These are phyloP conservation scores for Bacidia gigantensis DNA, from an alignment of 495 filamentous ascomycete species.

Conservation along the genomic window DNA sequence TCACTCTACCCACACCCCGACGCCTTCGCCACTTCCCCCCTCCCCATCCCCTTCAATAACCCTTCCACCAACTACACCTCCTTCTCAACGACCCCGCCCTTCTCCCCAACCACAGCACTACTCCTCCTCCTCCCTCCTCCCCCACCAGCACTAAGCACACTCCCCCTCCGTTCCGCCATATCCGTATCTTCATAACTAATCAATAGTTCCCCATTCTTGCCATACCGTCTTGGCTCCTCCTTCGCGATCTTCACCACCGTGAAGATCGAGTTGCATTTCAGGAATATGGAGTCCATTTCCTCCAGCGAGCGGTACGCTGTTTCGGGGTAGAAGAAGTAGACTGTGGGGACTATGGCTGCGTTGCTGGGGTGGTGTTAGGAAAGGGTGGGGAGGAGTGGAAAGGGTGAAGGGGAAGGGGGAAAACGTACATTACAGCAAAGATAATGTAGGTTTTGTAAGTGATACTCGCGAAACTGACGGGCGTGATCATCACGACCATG, in stretches of 20 bases:
- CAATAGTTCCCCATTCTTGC: slow-evolving; percentile 53
- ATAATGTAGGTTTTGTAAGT: slow-evolving; percentile 62
- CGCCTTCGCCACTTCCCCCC: too few relatives aligned
- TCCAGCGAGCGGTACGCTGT: slow-evolving; percentile 61
- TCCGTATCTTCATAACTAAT: slow-evolving; percentile 45
- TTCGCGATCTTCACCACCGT: slow-evolving; percentile 45
- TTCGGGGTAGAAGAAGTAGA: slow-evolving; percentile 68
- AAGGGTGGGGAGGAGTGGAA: neutral
- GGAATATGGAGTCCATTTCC: slow-evolving; percentile 66
- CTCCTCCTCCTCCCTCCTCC: neutral
- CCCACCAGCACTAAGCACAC: neutral
- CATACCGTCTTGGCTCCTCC: slow-evolving; percentile 53
- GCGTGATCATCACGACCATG: slow-evolving; percentile 59
- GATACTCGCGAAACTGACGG: slow-evolving; percentile 53
- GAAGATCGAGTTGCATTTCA: slow-evolving; percentile 42
- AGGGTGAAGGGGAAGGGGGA: neutral
- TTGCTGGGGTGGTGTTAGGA: slow-evolving; percentile 33
- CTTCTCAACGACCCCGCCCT: too few relatives aligned
- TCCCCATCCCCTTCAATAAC: too few relatives aligned
- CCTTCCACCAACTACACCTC: too few relatives aligned
- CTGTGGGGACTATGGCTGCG: slow-evolving; percentile 51
- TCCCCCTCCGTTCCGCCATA: slow-evolving; percentile 25
- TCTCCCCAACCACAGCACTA: too few relatives aligned
- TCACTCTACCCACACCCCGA: too few relatives aligned
- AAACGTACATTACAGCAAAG: slow-evolving; percentile 53